Base-by-base conservation (phyloP, 2,329 filamentous ascomycete species). In the Neopestalotiopsis sp. region DNA sequence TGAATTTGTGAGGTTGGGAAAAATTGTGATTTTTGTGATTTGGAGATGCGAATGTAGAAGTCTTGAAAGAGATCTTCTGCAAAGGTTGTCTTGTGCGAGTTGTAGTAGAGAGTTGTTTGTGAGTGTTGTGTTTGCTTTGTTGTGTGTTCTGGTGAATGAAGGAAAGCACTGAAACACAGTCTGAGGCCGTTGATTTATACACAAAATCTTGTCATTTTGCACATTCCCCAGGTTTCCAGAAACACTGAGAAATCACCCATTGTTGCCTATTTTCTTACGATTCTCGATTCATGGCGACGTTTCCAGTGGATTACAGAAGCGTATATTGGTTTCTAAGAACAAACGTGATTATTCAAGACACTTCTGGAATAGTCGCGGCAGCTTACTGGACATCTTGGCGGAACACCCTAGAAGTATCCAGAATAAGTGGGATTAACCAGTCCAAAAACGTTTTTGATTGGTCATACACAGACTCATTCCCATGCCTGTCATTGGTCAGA, bases 161-260 rank as follows among this genome's bases (percentile, higher is more conserved):
- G n/a, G 49, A 66, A 68, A 65, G 59, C 12, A 20, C 14, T 34
- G 12, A 69, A 67, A 66, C 40, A 72, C 49, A 45, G 72, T 71
- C 65, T 69, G 62, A 64, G 67, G 40, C 68, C 57, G 14, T 58
- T n/a, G 38, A 68, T 80, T 79, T 78, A 80, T 81, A 79, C 67
- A 72, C 68, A 49, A 20, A 70, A 56, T 34, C 49, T n/a, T 65
- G 34, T 45, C 65, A 20, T 64, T 32, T 58, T 13, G 70, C 62
- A 71, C 58, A 24, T 76, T 76, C 76, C 72, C 72, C 66, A 66
- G 72, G 45, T 6, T 78, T 79, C 77, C 69, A 42, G 75, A 79
- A 77, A 40, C 45, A 42, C 58, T 67, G 63, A 67, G 69, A 68
- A 68, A 65, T 38, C 65, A 42, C 45, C 65, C 56, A 24, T 67